Evolutionary conservation across 331 rosid genomes (phyloP), one percentile per base, ranked within the genome.

Genomic region (Malus hybrid): DNA sequence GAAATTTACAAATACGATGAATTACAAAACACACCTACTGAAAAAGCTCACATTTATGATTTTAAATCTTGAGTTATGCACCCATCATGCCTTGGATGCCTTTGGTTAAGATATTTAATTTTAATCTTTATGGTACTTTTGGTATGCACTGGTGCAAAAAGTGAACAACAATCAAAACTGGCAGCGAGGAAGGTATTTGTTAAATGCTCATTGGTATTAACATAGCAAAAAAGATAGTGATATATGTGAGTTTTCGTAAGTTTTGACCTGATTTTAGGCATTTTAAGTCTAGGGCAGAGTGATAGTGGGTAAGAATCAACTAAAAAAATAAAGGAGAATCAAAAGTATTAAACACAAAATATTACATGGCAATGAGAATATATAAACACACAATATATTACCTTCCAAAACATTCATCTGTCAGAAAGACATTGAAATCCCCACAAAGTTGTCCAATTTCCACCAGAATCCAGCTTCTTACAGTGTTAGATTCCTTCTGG

Each of bases 121-220:
- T 13, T 65, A 14, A 33, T 65, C 46, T 24, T 16, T 31, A 22
- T 55, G 14, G 68, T 68, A 59, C 14, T 57, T 65, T 85, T 90
- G 97, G 99, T 94, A 65, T 94, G 99, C 79, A 91, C 99, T 11
- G 96, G 99, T 75, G 99, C 96, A 27, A 94, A 92, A 87, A 90
- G 99, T 79, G 99, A 94, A 83, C 80, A 79, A 2, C 97, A 91
- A 78, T 91, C 99, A 5, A 91, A 88, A 86, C 81, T 91, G 84
- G 98, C 98, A 5, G 97, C 98, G 72, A 86, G 98, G 67, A 94
- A 94, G 97, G 97, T 94, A 78, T 65, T 6, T 14, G 46, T 80
- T 16, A 13, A 60, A 59, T 75, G 22, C 31, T 76, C 13, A 15
- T 44, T 72, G 39, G 6, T 46, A 14, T 59, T 39, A 56, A 6